Base-by-base conservation (phyloP, 306 rosid genomes). In the Echinosophora koreensis region DNA sequence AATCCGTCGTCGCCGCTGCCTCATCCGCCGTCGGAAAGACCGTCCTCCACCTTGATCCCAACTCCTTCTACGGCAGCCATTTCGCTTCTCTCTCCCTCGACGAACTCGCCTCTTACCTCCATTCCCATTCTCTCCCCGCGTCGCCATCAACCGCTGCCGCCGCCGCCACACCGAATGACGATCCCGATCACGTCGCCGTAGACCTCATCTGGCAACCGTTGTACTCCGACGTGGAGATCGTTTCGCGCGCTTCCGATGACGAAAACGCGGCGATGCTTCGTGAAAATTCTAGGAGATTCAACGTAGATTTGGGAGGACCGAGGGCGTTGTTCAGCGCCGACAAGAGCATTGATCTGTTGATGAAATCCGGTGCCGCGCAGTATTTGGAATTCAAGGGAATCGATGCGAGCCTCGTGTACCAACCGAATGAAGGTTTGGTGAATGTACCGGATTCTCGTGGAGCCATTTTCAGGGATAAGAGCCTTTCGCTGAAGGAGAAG, bases 371-470 rank as follows among this genome's bases (percentile, higher is more conserved):
- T 0, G 86, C 90, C 3, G 81, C 83, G 42, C 87, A 83, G 79
- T 90, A 94, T 61, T 47, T 92, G 77, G 92, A 84, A 34, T 95
- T 95, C 80, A 95, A 92, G 81, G 84, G 96, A 60, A 77, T 95
- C 41, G 96, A 90, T 46, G 89, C 78, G 58, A 89, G 87, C 84
- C 84, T 86, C 66, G 66, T 88, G 28, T 89, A 87, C 60, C 86
- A 89, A 13, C 81, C 82, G 50, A 82, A 28, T 52, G 90, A 82
- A 13, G 87, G 83, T 81, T 82, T 95, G 77, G 80, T 69, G 66
- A 84, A 51, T 32, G 97, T 91, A 62, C 96, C 94, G 0, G 99
- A 90, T 80, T 95, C 97, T n/a, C 90, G 97, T 6, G 88, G 94
- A 0, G 93, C 99, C 2, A 92, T 92, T 73, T 95, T 95, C 66